Percentiles rank a stretch among this genome's conserved stretches.
phyloP scores from a whole-genome alignment of 441 rosid genomes.

The Bruguiera hainesii region DNA sequence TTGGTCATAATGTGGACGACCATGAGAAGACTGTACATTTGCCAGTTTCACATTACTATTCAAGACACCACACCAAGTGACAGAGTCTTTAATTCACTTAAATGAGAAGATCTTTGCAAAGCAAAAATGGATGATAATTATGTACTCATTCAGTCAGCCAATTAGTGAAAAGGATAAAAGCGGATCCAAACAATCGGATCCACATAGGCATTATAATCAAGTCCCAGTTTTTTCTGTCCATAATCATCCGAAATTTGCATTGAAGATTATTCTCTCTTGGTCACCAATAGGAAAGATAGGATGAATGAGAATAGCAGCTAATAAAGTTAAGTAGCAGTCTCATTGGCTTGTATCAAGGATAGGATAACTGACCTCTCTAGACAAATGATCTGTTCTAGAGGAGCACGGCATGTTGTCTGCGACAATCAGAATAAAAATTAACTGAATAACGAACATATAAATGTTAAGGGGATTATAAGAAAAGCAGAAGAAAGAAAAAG shows the following conservation, averaged over 20 bases:
- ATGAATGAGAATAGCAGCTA: no score
- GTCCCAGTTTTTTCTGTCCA: no score
- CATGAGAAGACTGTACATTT: conserved; percentile 29
- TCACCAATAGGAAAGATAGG: no score
- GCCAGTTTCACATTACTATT: conserved; percentile 34
- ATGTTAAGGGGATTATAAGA: not conserved
- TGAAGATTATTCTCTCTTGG: no score
- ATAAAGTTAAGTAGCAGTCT: no score
- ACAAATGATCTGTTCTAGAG: conserved; percentile 32
- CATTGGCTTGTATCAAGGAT: no score
- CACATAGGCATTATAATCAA: not conserved
- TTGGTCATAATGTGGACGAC: not conserved
- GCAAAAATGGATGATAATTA: conserved; percentile 6
- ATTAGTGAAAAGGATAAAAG: not conserved
- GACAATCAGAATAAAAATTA: conserved; percentile 11
- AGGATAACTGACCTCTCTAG: conserved; percentile 36
- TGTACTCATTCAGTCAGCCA: not conserved
- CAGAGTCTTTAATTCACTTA: not conserved
- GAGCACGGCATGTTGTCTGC: conserved; percentile 52
- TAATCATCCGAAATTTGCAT: no score
- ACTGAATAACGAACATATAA: not conserved
- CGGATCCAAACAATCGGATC: not conserved
- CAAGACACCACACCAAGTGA: conserved; percentile 29
- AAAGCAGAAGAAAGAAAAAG: not conserved
- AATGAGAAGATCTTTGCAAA: conserved; percentile 32